Evolutionary conservation across 805 yeast genomes (phyloP).

Genomic region (Candida insectalens): DNA sequence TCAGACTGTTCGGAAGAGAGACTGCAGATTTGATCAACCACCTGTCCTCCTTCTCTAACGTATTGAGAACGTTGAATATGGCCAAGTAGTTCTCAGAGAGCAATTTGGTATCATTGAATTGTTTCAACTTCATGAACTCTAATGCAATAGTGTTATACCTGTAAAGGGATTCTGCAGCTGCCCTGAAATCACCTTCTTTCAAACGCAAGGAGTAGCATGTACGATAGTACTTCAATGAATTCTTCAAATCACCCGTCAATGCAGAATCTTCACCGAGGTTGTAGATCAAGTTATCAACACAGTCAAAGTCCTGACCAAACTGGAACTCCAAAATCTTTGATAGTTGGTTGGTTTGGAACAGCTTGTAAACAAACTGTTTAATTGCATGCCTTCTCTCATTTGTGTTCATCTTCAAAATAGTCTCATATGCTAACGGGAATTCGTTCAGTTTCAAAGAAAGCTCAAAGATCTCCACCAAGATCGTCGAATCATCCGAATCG

Average conservation of each 20-base stretch:
- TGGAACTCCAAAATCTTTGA: constrained; percentile 31
- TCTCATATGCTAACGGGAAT: constrained; percentile 20
- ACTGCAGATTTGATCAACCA: constrained; percentile 27
- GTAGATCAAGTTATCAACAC: constrained; percentile 33
- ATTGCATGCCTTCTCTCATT: constrained; percentile 16
- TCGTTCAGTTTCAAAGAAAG: constrained; percentile 22
- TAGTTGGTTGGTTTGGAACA: constrained; percentile 31
- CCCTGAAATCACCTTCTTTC: constrained; percentile 38
- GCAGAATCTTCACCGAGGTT: constrained; percentile 19
- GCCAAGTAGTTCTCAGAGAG: constrained; percentile 28
- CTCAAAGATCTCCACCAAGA: constrained; percentile 19
- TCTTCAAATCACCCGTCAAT: constrained; percentile 17
- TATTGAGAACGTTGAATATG: constrained; percentile 29
- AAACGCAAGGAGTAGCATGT: constrained; percentile 42
- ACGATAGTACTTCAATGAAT: constrained; percentile 34
- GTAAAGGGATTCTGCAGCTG: constrained; percentile 34
- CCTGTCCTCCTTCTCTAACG: constrained; percentile 28
- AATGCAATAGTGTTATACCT: constrained; percentile 25
- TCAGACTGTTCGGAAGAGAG: constrained; percentile 1
- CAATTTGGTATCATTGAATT: constrained; percentile 10
- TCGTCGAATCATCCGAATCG: constrained; percentile 13
- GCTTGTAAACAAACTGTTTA: constrained; percentile 26
- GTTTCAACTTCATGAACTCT: constrained; percentile 4
- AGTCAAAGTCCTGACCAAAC: constrained; percentile 31
- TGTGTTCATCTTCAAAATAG: constrained; percentile 18